Base-by-base conservation (phyloP, 2,329 filamentous ascomycete species). In the Phaeosphaeriaceae sp. region DNA sequence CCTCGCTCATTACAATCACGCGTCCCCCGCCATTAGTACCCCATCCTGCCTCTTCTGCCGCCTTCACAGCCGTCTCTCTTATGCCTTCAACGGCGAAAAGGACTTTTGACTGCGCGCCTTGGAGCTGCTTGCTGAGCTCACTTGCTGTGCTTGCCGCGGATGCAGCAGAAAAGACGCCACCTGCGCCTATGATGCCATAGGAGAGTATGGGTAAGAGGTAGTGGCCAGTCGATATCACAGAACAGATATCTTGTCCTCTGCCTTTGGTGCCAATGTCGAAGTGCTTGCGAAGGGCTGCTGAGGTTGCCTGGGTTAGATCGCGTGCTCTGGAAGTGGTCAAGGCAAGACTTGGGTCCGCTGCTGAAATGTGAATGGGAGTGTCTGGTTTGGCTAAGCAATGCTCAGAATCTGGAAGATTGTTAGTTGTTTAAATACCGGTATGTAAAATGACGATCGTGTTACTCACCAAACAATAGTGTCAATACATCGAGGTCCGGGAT, bases 91-190 rank as follows among this genome's bases (percentile, higher is more conserved):
- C 84, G 51, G 79, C 79, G 24, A 83, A 70, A 21, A 85, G 59
- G 20, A 83, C 58, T 9, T 75, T 80, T 10, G 76, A 79, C 5
- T 74, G 71, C 0, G 79, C 81, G 22, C 79, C 75, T 17, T 73
- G 74, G 15, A 84, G 75, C 62, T 83, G 82, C 24, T 82, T 78
- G 2, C 80, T 79, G 9, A 88, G 71, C 24, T 89, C 86, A 2
- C 76, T 66, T 0, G 80, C 76, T 0, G 85, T 86, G 5, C 79
- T 82, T 0, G 81, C 78, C 0, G 84, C 78, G 48, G 80, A 84
- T 0, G 84, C 84, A 5, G 84, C 82, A 7, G 84, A 85, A 64
- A 86, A 88, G 24, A 89, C 81, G 19, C 85, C 87, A 1, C 83
- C 86, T 1, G 86, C 85, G 3, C 84, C 86, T 47, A 89, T 78